Conservation (phyloP, 495 filamentous ascomycete species). For the Podospora fimiseda region DNA sequence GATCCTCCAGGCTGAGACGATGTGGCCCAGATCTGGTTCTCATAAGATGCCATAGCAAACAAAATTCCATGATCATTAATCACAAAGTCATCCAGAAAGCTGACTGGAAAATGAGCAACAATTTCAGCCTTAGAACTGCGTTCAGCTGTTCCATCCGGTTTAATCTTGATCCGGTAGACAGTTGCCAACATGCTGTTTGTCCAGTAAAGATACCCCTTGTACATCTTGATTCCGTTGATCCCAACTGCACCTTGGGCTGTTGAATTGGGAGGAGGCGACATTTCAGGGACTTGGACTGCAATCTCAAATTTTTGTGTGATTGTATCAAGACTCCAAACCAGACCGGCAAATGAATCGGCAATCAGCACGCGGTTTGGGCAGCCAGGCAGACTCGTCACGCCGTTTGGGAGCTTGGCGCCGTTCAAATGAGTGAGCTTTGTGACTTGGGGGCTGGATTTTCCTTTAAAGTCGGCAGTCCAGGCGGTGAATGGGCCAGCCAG, state of each 20-base stretch:
- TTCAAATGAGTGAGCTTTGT: background rate
- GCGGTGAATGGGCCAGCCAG: background rate
- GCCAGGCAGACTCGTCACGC: background rate
- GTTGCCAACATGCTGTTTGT: background rate
- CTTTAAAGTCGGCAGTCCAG: background rate
- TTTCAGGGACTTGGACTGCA: background rate
- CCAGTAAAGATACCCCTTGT: background rate
- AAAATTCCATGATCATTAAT: background rate
- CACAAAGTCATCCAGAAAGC: background rate
- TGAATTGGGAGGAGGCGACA: background rate
- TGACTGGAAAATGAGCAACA: background rate
- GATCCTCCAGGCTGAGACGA: background rate
- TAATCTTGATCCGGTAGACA: background rate
- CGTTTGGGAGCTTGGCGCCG: constrained; percentile 1
- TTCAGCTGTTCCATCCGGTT: background rate
- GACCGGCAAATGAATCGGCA: background rate
- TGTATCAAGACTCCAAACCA: background rate
- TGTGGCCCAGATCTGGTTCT: constrained; percentile 1
- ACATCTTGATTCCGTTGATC: constrained; percentile 1
- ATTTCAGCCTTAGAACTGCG: background rate
- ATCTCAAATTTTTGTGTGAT: background rate
- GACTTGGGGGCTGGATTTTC: background rate
- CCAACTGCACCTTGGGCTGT: background rate
- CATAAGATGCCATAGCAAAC: background rate
- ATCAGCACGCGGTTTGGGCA: background rate